Evolutionary conservation across 2,329 filamentous ascomycete genomes (phyloP).

Genomic region (Chaetomium olivaceum): DNA sequence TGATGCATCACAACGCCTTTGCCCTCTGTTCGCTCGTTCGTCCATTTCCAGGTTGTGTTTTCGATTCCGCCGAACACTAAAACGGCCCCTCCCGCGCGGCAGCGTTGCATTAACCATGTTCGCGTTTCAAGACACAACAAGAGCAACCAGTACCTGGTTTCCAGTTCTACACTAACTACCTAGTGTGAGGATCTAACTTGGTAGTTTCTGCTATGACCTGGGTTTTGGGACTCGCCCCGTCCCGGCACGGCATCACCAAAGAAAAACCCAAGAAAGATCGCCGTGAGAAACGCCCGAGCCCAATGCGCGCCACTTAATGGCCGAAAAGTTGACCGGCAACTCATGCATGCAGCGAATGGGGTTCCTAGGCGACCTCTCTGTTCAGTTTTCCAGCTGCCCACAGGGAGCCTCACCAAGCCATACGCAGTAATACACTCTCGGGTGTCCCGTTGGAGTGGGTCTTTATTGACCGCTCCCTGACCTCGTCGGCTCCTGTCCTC

Average conservation of each 20-base stretch:
- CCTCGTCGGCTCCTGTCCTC: background rate
- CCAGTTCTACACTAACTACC: background rate
- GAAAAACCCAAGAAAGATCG: conserved; percentile 5
- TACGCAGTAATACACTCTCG: background rate
- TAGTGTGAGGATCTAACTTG: background rate
- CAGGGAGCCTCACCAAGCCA: background rate
- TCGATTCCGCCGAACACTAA: background rate
- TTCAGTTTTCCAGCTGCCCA: background rate
- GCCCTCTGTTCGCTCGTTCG: background rate
- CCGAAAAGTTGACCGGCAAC: background rate
- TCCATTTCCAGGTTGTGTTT: background rate
- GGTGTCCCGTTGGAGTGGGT: background rate
- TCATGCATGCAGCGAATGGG: background rate
- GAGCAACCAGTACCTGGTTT: conserved; percentile 5
- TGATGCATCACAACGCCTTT: background rate
- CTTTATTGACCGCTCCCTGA: background rate
- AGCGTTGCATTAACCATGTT: background rate
- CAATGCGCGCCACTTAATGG: conserved; percentile 3
- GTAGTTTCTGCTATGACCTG: background rate
- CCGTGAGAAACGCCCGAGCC: background rate
- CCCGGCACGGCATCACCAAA: background rate
- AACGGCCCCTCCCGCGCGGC: background rate
- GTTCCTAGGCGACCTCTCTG: background rate
- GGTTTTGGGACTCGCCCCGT: background rate
- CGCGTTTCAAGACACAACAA: conserved; percentile 2